These are phyloP conservation scores for Aspergillus fumigatiaffinis DNA, from an alignment of 2,329 filamentous ascomycete genomes.

Conservation along the genomic window DNA sequence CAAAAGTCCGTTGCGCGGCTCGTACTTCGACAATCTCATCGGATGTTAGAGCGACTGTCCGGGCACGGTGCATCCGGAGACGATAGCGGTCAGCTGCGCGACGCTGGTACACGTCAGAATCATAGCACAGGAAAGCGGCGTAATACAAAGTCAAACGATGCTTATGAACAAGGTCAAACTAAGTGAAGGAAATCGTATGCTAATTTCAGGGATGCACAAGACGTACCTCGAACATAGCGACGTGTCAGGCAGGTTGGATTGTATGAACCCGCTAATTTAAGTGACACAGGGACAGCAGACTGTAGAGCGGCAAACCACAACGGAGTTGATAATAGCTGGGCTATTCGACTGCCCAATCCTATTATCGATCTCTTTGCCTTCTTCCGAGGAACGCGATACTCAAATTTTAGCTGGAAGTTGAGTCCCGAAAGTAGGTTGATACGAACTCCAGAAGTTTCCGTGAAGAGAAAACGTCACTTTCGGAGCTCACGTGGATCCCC, in stretches of 20 bases:
- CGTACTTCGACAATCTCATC: conserved; percentile 91
- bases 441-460: background rate
- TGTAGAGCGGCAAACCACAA: background rate
- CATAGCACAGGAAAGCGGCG: background rate
- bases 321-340: background rate
- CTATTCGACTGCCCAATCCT: background rate
- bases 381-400: background rate
- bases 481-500: background rate
- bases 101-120: conserved; percentile 41
- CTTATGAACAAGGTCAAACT: background rate
- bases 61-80: conserved; percentile 76
- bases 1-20: conserved; percentile 92
- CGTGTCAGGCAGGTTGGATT: background rate
- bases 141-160: background rate
- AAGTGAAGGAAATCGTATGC: background rate
- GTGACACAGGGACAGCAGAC: background rate
- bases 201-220: background rate
- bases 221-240: conserved; percentile 29
- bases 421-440: background rate
- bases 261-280: background rate
- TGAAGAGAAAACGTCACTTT: background rate
- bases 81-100: conserved; percentile 71
- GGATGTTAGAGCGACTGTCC: conserved; percentile 74
- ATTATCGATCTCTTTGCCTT: background rate
- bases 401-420: background rate